These are phyloP conservation scores for Lasiodiplodia sp. DNA, from an alignment of 2,329 filamentous ascomycete species.

Conservation along the genomic window DNA sequence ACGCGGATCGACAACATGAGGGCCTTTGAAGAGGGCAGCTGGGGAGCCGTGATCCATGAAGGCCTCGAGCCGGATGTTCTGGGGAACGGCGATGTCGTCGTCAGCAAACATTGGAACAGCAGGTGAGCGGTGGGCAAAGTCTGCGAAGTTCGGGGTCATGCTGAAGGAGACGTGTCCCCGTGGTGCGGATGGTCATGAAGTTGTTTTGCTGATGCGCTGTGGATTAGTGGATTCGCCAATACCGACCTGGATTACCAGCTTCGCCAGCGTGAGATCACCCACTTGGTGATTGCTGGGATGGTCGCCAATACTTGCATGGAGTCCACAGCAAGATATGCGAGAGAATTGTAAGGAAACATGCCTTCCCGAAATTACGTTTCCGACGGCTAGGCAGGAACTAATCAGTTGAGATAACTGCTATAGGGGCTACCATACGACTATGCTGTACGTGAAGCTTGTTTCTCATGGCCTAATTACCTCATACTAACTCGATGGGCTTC, in stretches of 20 bases:
- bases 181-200: background rate
- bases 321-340: slow-evolving; percentile 45
- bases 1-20: slow-evolving; percentile 2
- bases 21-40: background rate
- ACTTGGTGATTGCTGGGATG: slow-evolving; percentile 43
- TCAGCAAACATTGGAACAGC: background rate
- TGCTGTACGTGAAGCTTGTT: background rate
- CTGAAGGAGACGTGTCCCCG: background rate
- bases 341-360: slow-evolving; percentile 38
- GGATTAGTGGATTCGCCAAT: slow-evolving; percentile 42
- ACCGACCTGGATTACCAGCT: slow-evolving; percentile 48
- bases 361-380: no score
- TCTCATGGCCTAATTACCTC: background rate
- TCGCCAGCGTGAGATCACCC: slow-evolving; percentile 42
- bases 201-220: background rate
- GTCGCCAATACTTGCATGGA: slow-evolving; percentile 46
- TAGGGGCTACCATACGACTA: background rate
- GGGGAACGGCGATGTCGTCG: background rate
- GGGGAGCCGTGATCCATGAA: background rate
- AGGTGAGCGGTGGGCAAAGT: background rate
- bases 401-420: background rate
- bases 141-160: background rate
- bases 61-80: background rate
- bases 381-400: no score
- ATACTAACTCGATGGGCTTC: background rate